Evolutionary conservation across 768 basidiomycete genomes (phyloP), one percentile per base, ranked within the genome.

Genomic region (Boletus patriciae): DNA sequence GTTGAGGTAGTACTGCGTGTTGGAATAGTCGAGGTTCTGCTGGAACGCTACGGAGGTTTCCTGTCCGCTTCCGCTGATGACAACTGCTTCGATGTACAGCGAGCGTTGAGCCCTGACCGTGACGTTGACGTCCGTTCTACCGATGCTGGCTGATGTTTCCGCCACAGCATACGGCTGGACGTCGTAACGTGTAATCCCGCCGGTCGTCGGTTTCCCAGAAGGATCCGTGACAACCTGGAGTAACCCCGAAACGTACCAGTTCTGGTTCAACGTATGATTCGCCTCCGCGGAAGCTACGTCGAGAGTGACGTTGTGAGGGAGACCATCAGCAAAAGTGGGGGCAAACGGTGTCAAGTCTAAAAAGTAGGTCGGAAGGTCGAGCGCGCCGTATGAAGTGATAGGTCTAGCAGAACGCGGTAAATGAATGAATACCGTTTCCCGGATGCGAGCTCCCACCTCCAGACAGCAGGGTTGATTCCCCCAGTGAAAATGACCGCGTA

Each of bases 271-370:
- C n/a, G 76, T 72, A 55, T 86, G 87, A 62, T 86, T 77, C 8
- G 68, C 62, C 68, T 92, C 86, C 18, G 85, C 84, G 6, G 90
- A 90, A 21, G 77, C 81, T 42, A 92, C 85, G 64, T 93, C 85
- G 42, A 94, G 76, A 50, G 84, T 81, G 65, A 92, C 79, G 45
- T 76, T 84, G 68, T 92, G 92, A 21, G 84, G 75, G n/a, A 80
- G 68, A 3, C 85, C 85, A 54, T 89, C 88, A 0, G 84, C 78
- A 36, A 92, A 77, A 19, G 85, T 64, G 7, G 88, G 88, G 1
- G 87, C 79, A 67, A 92, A 92, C 1, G 90, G 88, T 9, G 90
- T 90, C 50, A 90, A 70, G 69, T 92, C 90, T 19, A 92, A 61
- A 68, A 85, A 85, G 69, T 91, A 92, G 2, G 85, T 88, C 2